Evolutionary conservation across 768 basidiomycete species (phyloP), one percentile per base, ranked within the genome.

Genomic region (Lentinula raphanica): DNA sequence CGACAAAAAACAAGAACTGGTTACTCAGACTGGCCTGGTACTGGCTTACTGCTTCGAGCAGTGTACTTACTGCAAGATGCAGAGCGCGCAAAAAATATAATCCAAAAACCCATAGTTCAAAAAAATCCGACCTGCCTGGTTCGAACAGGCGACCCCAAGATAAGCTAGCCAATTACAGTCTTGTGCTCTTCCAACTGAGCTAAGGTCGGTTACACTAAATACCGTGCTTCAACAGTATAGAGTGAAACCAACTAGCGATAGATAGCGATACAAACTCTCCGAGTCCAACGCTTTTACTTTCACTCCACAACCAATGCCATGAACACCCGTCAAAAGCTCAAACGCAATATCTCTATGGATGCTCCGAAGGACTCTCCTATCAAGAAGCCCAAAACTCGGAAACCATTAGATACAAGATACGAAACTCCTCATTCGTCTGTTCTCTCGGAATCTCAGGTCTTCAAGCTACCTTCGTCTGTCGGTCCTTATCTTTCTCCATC

Each of bases 171-270:
- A 32, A n/a, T 78, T 77, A 77, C 76, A 76, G 76, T 77, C 74
- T 76, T 62, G 69, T 71, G 76, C 76, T 78, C 76, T 78, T 73
- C 76, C 76, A 78, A 74, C 76, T 78, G 76, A 78, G 76, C 76
- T 78, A 78, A 74, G 71, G 69, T 73, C 71, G 74, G 74, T 44
- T 64, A 29, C 1, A n/a, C n/a, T n/a, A n/a, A n/a, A n/a, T n/a
- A n/a, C n/a, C n/a, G n/a, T n/a, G n/a, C n/a, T n/a, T n/a, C n/a
- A n/a, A n/a, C n/a, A n/a, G n/a, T n/a, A n/a, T n/a, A n/a, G n/a
- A n/a, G n/a, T n/a, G n/a, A n/a, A n/a, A n/a, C n/a, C n/a, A n/a
- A n/a, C n/a, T n/a, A n/a, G n/a, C n/a, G n/a, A 38, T 32, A 51
- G 11, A 13, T 9, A 12, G 40, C 21, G 40, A 42, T n/a, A n/a